Base-by-base conservation (phyloP, 345 rosid species). In the Lepidium sativum region DNA sequence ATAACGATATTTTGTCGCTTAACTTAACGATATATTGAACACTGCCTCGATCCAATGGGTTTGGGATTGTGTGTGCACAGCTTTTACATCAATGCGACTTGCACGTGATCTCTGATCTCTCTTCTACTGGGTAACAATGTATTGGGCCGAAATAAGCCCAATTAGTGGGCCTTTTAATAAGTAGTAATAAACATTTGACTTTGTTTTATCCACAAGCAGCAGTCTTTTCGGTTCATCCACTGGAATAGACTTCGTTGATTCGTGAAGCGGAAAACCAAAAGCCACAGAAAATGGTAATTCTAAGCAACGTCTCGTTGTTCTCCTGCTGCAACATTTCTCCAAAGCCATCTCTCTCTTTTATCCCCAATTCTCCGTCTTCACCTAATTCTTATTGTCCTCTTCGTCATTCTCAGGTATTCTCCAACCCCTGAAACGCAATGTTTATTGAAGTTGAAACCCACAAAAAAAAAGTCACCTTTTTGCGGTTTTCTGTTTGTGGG, bases 251-350 rank as follows among this genome's bases (percentile, higher is more conserved):
- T 27, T 65, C 21, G 14, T 68, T 38, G 65, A 13, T 38, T 48
- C 34, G 58, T 2, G 56, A 43, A 44, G 68, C 45, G 10, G 47
- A 9, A 32, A 31, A 45, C 1, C 2, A 25, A 21, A 7, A 44
- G 6, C 3, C 50, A 12, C 6, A 41, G 20, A 6, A 52, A 67
- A 85, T 84, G 91, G 84, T 80, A 27, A 69, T 80, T 45, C 82
- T 79, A 67, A 63, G 75, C 78, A 78, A 78, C 72, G 74, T 73
- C 67, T 82, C 83, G 3, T 44, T 80, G 13, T 48, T 81, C 38
- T 54, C 77, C 32, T 55, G 54, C 73, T 15, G 79, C 63, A 77
- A 79, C 60, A 44, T 64, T 67, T 73, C 78, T 60, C 74, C 43
- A 17, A 78, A 71, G 29, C 72, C 68, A 20, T 60, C 77, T 31